A percentile compares a stretch with the other conserved stretches of the same genome.
These are phyloP conservation scores for Pseudogymnoascus sp. DNA, from an alignment of 2,329 filamentous ascomycete species.

Conservation along the genomic window DNA sequence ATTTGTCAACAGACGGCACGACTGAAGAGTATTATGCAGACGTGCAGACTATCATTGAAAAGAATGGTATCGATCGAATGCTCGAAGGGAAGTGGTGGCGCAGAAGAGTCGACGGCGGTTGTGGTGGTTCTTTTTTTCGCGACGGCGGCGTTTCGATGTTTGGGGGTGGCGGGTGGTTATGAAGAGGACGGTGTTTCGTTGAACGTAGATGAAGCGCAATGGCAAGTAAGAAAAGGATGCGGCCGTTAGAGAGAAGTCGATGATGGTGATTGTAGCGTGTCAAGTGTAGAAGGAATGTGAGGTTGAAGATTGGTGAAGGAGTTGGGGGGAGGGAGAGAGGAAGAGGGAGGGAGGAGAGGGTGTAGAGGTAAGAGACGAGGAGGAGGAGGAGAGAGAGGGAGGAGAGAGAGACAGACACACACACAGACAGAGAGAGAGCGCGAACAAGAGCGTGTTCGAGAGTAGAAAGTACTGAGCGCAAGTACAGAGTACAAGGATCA, in stretches of 20 bases:
- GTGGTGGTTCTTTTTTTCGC: slow-evolving; percentile 1
- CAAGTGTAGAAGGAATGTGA: not conserved
- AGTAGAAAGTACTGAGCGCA: not conserved
- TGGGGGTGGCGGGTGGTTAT: not conserved
- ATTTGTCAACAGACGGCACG: not conserved
- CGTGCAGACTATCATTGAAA: not conserved
- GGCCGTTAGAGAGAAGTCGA: slow-evolving; percentile 10
- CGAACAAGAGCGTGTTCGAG: not conserved
- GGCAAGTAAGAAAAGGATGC: slow-evolving; percentile 12
- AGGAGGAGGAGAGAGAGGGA: slow-evolving; percentile 2
- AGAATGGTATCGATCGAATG: not conserved
- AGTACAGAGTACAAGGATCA: not conserved
- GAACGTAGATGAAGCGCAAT: not conserved
- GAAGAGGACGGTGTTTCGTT: not conserved
- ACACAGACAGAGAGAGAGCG: not conserved
- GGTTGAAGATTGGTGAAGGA: slow-evolving; percentile 1
- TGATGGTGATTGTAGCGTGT: slow-evolving; percentile 8
- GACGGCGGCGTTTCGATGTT: not conserved
- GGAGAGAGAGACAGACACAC: not conserved
- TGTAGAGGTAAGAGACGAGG: slow-evolving; percentile 1
- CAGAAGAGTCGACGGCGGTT: not conserved
- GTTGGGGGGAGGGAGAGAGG: not conserved
- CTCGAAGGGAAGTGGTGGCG: not conserved
- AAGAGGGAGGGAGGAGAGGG: slow-evolving; percentile 1
- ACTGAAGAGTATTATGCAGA: not conserved